Conservation (phyloP, 169 alveolate genomes). For the Plasmodium ovale region DNA sequence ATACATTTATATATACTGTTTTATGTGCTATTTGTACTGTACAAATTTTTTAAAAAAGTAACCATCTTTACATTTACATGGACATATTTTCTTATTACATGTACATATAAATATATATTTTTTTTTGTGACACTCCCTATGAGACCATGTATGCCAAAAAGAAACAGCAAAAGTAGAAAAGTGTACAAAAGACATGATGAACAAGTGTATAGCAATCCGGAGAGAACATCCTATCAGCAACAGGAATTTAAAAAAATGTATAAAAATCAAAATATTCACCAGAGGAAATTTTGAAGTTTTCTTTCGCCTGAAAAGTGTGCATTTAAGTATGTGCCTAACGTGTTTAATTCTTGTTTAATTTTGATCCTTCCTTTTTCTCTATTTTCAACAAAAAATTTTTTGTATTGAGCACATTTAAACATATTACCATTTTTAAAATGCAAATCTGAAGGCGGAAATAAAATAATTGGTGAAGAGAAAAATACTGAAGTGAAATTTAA, state of each 20-base stretch:
- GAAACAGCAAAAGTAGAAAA: neutral
- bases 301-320: neutral
- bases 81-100: neutral
- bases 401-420: no score
- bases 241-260: conserved; percentile 28
- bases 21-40: conserved; percentile 16
- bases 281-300: conserved; percentile 12
- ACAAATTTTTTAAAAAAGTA: conserved; percentile 4
- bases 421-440: no score
- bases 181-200: conserved; percentile 40
- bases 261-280: conserved; percentile 13
- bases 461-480: no score
- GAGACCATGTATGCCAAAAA: conserved; percentile 24
- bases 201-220: conserved; percentile 6
- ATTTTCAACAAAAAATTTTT: no score
- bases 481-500: no score
- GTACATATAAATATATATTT: neutral
- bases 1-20: conserved; percentile 47
- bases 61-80: neutral
- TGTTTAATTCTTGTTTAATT: no score
- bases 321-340: no score
- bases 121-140: conserved; percentile 41
- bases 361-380: no score
- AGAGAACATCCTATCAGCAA: conserved; percentile 23
- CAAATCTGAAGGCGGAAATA: no score